phyloP scores from a whole-genome alignment of 805 yeast genomes.

The Brettanomyces naardenensis region DNA sequence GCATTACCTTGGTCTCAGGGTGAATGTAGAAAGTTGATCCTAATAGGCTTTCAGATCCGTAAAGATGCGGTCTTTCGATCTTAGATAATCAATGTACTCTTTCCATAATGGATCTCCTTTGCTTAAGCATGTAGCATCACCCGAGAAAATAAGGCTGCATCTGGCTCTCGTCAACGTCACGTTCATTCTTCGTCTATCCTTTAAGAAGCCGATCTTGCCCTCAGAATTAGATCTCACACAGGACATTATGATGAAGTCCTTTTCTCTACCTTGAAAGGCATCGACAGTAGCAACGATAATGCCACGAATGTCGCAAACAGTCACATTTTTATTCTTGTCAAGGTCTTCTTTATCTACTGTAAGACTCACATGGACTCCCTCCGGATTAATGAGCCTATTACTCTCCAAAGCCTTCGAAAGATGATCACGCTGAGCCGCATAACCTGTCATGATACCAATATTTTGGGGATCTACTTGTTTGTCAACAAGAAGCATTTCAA shows the following conservation, averaged over 20 bases:
- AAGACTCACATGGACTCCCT: slow-evolving; percentile 34
- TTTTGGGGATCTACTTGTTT: slow-evolving; percentile 41
- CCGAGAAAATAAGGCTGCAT: slow-evolving; percentile 52
- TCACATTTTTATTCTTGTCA: slow-evolving; percentile 30
- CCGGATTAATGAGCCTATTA: slow-evolving; percentile 52
- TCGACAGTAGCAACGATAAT: slow-evolving; percentile 59
- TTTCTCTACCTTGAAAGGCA: slow-evolving; percentile 89
- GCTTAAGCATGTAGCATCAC: slow-evolving; percentile 45
- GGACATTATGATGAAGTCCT: slow-evolving; percentile 69
- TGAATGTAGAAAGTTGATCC: too few relatives aligned
- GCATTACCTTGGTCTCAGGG: slow-evolving; percentile 37
- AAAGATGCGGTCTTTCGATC: too few relatives aligned
- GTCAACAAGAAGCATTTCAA: slow-evolving; percentile 45
- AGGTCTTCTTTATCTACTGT: slow-evolving; percentile 60
- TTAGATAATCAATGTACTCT: slow-evolving; percentile 35
- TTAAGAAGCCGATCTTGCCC: slow-evolving; percentile 54
- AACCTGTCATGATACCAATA: slow-evolving; percentile 69
- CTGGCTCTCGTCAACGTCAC: slow-evolving; percentile 70
- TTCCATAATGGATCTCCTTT: slow-evolving; percentile 42
- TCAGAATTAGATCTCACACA: slow-evolving; percentile 63
- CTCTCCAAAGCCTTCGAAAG: slow-evolving; percentile 41
- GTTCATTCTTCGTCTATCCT: slow-evolving; percentile 54
- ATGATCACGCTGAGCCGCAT: slow-evolving; percentile 64
- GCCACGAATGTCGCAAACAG: slow-evolving; percentile 38
- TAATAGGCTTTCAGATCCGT: too few relatives aligned